phyloP scores from a whole-genome alignment of 805 yeast genomes.

The Millerozyma acaciae region DNA sequence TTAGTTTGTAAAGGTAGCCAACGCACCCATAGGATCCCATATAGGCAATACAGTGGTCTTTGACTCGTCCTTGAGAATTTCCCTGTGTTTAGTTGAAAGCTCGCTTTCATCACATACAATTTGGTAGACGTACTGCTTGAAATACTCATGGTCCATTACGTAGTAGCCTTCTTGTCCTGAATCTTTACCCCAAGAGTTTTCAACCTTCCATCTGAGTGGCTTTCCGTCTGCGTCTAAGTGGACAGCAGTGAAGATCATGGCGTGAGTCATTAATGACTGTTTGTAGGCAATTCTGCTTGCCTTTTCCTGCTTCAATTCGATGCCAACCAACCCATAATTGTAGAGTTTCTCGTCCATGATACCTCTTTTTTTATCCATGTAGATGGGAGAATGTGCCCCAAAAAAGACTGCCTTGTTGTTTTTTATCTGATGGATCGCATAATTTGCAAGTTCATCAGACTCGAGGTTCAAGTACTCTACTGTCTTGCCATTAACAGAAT shows the following conservation, averaged over 20 bases:
- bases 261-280: slow-evolving; percentile 83
- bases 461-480: slow-evolving; percentile 70
- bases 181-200: slow-evolving; percentile 42
- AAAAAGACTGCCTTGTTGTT: slow-evolving; percentile 78
- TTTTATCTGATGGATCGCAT: slow-evolving; percentile 66
- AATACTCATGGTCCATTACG: slow-evolving; percentile 43
- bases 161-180: slow-evolving; percentile 40
- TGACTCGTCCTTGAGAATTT: slow-evolving; percentile 31
- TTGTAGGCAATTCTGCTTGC: slow-evolving; percentile 66
- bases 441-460: slow-evolving; percentile 51
- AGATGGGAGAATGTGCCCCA: slow-evolving; percentile 86
- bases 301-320: slow-evolving; percentile 50
- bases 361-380: slow-evolving; percentile 59
- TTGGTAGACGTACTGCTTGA: slow-evolving; percentile 40
- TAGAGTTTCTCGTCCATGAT: slow-evolving; percentile 68
- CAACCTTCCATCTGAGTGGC: slow-evolving; percentile 43
- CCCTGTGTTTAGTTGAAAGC: slow-evolving; percentile 33
- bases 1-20: too few species aligned
- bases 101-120: slow-evolving; percentile 36
- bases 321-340: slow-evolving; percentile 60
- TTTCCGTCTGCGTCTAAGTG: slow-evolving; percentile 54
- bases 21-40: slow-evolving; percentile 44
- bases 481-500: slow-evolving; percentile 62
- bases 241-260: slow-evolving; percentile 82
- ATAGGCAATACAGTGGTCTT: slow-evolving; percentile 32